Base-by-base conservation (phyloP, 495 filamentous ascomycete species). In the Aspergillus incahuasiensis region DNA sequence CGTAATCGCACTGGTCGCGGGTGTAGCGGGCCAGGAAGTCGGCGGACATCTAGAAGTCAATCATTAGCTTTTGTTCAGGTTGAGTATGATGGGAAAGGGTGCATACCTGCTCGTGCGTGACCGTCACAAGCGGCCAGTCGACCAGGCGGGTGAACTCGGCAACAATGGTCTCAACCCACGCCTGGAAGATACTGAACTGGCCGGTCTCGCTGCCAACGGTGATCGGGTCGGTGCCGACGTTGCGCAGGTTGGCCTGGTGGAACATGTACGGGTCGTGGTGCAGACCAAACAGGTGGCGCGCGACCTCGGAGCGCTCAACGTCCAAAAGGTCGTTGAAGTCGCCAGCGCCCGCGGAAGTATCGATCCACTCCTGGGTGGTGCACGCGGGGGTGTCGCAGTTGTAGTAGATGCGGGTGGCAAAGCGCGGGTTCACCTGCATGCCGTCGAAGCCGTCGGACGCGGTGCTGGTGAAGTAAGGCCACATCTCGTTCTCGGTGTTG, bases 391-490 rank as follows among this genome's bases (percentile, higher is more conserved):
- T 74, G 57, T 79, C 71, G 63, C 83, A 86, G 69, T 86, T 83
- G 71, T 82, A 86, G 70, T 84, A 86, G 60, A 86, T 86, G 22
- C 75, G 78, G 5, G 82, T 80, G 8, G 83, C 77, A 79, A 80
- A 86, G 38, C 83, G 80, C 16, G 81, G 81, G 64, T 81, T 78
- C 45, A 86, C 74, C 56, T 77, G 74, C 38, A 84, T 68, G 6
- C 83, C 83, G n/a, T 59, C 74, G 55, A 78, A 81, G 5, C 83
- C 83, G 52, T 85, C 79, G 3, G 42, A 56, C 13, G 66, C 75
- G 3, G 74, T 68, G 7, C 67, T 81, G 46, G 79, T 79, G 41
- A 76, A 82, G 49, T 78, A 70, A 0, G 83, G 81, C 80, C 81
- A 85, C 71, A 77, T 76, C 6, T 60, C 44, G 57, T 77, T 82